phyloP scores from a whole-genome alignment of 306 rosid species.

The Ziziphus jujuba region DNA sequence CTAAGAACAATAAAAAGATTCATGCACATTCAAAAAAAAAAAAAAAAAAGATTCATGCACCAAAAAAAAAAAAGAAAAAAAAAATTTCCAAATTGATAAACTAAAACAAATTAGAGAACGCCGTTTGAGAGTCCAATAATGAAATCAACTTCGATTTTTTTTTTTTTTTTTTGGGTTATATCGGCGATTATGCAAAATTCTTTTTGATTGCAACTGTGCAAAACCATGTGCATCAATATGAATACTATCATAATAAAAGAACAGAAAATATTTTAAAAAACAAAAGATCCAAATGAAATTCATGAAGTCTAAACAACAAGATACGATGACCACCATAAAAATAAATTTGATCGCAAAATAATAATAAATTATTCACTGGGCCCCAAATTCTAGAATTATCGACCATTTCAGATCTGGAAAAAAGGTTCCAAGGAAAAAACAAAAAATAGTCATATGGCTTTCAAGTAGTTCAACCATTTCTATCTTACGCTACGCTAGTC shows the following conservation, averaged over 20 bases:
- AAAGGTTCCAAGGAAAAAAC: neutral
- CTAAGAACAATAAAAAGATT: neutral
- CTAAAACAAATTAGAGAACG: neutral
- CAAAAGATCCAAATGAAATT: constrained; percentile 1
- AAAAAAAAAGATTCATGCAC: neutral
- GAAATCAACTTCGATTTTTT: neutral
- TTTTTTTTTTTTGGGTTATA: too few relatives aligned
- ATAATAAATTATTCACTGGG: constrained; percentile 28
- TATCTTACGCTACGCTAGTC: constrained; percentile 13
- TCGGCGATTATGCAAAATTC: too few relatives aligned
- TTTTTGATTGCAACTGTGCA: neutral
- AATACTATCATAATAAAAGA: neutral
- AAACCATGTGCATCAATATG: neutral
- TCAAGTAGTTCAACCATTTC: constrained; percentile 25
- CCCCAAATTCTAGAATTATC: constrained; percentile 35
- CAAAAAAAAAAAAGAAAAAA: neutral
- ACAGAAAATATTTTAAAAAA: neutral
- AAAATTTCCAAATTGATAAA: neutral
- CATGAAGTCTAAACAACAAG: constrained; percentile 11
- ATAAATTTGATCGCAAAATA: constrained; percentile 6
- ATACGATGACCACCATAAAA: neutral
- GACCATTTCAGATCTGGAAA: constrained; percentile 17
- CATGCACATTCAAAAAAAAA: neutral
- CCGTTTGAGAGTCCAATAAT: neutral
- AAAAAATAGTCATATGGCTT: neutral